Evolutionary conservation across 305 asterid genomes (phyloP), one percentile per base, ranked within the genome.

Genomic region (Coffea humblotiana): DNA sequence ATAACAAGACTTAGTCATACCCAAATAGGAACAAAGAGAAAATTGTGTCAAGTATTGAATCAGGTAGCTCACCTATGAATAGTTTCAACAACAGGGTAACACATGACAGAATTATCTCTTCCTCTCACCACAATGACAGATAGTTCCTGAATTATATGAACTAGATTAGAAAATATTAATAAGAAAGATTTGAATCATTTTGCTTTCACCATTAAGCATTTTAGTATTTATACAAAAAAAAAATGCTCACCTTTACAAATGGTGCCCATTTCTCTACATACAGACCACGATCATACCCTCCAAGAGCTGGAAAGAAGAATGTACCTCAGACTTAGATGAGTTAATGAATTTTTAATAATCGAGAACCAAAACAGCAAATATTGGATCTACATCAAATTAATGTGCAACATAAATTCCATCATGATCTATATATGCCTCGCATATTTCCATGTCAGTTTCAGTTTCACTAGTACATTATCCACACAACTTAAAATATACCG

Each of bases 61-160:
- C 19, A 27, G 35, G 27, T 58, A 23, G 35, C 87, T 78, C 84
- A 87, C 98, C 92, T 91, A 89, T 96, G 98, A 70, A 91, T 87
- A 71, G 99, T 94, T 88, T 96, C 99, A 75, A 94, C 99, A 54
- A 91, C 97, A 67, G 98, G 94, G 83, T 92, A 96, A 79, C 97
- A 91, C 13, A 84, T 47, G 60, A 89, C 48, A 76, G 91, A 83
- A 82, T 86, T 80, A 87, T 96, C 97, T 87, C 91, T 90, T 81
- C 98, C 99, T 88, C 99, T 94, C 27, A 95, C 97, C 85, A 96
- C 98, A 82, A 96, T 87, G 73, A 96, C 97, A 87, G 99, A 92
- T 74, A 96, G 95, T 90, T 96, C 99, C 98, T 96, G 88, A 79
- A 87, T 81, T 47, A 47, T 72, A 68, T 25, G 79, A 72, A 27